Base-by-base conservation (phyloP, 169 alveolate species). In the Plasmodium cynomolgi region DNA sequence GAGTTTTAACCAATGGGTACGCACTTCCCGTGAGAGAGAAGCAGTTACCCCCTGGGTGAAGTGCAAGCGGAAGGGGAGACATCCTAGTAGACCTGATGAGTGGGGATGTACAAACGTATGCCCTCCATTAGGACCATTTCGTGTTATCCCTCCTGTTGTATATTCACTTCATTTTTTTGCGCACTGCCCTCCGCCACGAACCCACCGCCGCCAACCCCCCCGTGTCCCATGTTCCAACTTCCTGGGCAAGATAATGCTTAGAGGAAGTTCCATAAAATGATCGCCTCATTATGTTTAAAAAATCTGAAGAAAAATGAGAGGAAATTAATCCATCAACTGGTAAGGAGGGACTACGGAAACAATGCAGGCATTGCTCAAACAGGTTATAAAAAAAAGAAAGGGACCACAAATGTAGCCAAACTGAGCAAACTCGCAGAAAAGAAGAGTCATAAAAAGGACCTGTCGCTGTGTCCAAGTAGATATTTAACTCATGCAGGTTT, bases 241-340 rank as follows among this genome's bases (percentile, higher is more conserved):
- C 56, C 54, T 9, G 41, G 26, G 37, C 75, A 29, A 80, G 34
- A 41, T 34, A 80, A 80, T n/a, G 34, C 72, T 80, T 80, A 41
- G 31, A 80, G 71, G 84, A 39, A 33, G 84, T 80, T 9, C 39
- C 29, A 41, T 41, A 80, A 23, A 41, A 80, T 80, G 84, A 41
- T 80, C 9, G 39, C 39, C 39, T 80, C 58, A 37, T 80, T 80
- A 50, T 37, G 73, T 80, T 80, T 80, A 80, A 26, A n/a, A 6
- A 80, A 80, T 80, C 29, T 80, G 33, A 37, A 26, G 29, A 79
- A 34, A 29, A 80, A 80, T 80, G 84, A 41, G 56, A 80, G 56
- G 84, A 41, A 37, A 44, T 80, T 80, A 80, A 15, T 80, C 31
- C 62, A 11, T 17, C 17, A 41, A 2, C 20, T 41, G 73, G 11